Base-by-base conservation (phyloP, 2,329 filamentous ascomycete genomes). In the Ceratocystiopsis sp. region DNA sequence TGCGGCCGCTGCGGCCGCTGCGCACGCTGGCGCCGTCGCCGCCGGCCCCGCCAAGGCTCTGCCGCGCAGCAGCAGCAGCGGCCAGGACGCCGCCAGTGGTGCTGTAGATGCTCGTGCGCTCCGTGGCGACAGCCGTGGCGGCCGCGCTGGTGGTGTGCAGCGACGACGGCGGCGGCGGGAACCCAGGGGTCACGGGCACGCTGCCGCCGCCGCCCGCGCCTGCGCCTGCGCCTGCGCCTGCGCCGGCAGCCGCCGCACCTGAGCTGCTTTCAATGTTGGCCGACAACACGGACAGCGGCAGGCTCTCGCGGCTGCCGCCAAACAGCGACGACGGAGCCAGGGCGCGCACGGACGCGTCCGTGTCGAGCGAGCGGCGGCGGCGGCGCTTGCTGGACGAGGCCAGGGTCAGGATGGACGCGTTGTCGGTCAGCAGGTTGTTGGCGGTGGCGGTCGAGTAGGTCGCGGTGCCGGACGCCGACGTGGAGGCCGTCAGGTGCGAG, bases 331-430 rank as follows among this genome's bases (percentile, higher is more conserved):
- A 84, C 0, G 84, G 84, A 1, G 84, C 81, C n/a, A 93, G 64
- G 3, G 84, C 84, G 37, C 84, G 80, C 35, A 91, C 82, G 0
- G 82, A 89, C 6, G 84, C 84, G 56, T 91, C 82, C 0, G 84
- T 91, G 58, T 91, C 84, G 60, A 89, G 77, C 29, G 82, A 87
- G 47, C 83, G 74, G 40, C 84, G 73, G 34, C 84, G 77, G 25
- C 78, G 73, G 35, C 80, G 75, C 61, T 89, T 85, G 50, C 80
- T 84, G 0, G 82, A 87, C 4, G 83, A 89, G 3, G 84, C 84
- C 14, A 93, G 68, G 0, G 84, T 93, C 47, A 93, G 63, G 51
- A 93, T 87, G 21, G 83, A 89, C 18, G 84, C 84, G 56, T 93
- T 84, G 58, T 93, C 84, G 1, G 81, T 85, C 33, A 89, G 65